Percentiles rank a stretch among this genome's conserved stretches.
These are phyloP conservation scores for Stentor coeruleus DNA, from an alignment of 73 alveolate genomes.

Conservation along the genomic window DNA sequence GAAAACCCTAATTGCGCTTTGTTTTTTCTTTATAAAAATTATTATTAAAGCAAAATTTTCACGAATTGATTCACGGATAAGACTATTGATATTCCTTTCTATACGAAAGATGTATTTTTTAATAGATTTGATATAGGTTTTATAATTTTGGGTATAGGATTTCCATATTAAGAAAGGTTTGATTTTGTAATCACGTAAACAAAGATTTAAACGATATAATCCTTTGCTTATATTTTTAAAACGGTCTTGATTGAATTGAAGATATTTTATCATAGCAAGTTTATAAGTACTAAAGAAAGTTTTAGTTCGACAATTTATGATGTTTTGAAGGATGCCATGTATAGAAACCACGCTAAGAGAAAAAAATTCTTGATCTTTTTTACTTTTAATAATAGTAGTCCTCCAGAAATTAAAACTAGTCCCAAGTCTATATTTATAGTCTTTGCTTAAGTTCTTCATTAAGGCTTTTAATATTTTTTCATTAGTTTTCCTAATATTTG, in stretches of 20 bases:
- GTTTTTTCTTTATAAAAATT: background rate
- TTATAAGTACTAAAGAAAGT: background rate
- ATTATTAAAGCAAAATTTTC: background rate
- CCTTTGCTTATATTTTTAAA: background rate
- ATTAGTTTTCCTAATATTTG: too few species aligned
- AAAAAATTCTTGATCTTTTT: background rate
- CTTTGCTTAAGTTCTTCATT: background rate
- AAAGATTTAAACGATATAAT: background rate
- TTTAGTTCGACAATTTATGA: background rate
- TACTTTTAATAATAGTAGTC: background rate
- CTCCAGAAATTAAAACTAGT: background rate
- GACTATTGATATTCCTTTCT: background rate
- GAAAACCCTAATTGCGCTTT: background rate
- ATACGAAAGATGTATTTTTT: background rate
- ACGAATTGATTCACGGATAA: background rate
- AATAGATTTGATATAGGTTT: background rate
- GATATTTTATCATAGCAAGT: background rate
- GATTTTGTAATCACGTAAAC: background rate
- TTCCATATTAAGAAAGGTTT: background rate
- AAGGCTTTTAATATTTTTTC: background rate
- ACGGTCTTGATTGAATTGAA: background rate
- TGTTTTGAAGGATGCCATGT: background rate
- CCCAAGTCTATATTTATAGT: background rate
- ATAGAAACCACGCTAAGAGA: background rate
- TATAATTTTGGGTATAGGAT: background rate